phyloP scores from a whole-genome alignment of 345 rosid genomes.

The Populus deltoides region DNA sequence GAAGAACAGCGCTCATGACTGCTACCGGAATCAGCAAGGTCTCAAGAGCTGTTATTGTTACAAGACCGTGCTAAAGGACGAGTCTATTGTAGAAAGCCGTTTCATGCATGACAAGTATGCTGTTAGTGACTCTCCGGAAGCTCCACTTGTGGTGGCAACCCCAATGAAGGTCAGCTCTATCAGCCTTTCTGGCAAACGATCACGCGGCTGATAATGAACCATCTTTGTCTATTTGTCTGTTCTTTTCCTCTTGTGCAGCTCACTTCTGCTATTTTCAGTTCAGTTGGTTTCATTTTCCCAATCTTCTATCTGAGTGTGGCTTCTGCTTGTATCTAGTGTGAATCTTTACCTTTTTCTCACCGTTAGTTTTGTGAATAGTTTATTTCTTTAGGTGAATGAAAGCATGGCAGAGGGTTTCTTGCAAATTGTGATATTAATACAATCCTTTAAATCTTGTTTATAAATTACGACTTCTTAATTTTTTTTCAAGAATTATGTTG shows the following conservation, averaged over 20 bases:
- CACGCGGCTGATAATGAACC: slow-evolving; percentile 17
- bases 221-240: background rate
- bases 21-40: slow-evolving; percentile 86
- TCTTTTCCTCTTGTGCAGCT: slow-evolving; percentile 3
- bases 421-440: background rate
- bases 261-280: slow-evolving; percentile 2
- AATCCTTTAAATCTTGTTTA: too few relatives aligned
- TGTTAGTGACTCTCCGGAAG: slow-evolving; percentile 72
- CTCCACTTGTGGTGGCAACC: slow-evolving; percentile 93
- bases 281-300: background rate
- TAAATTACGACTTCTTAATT: too few relatives aligned
- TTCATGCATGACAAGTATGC: slow-evolving; percentile 94
- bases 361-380: background rate
- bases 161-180: slow-evolving; percentile 93
- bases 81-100: slow-evolving; percentile 84
- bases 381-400: background rate
- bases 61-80: slow-evolving; percentile 86
- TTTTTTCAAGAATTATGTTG: too few relatives aligned
- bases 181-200: slow-evolving; percentile 72
- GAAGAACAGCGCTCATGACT: slow-evolving; percentile 80
- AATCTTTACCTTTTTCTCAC: background rate
- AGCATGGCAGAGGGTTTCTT: background rate
- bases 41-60: slow-evolving; percentile 96
- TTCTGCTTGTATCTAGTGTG: slow-evolving; percentile 3
- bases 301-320: background rate